Percentiles rank a stretch among this genome's conserved stretches.
Conservation (phyloP, 371 early-diverging fungal species). For the Circinella umbellata region DNA sequence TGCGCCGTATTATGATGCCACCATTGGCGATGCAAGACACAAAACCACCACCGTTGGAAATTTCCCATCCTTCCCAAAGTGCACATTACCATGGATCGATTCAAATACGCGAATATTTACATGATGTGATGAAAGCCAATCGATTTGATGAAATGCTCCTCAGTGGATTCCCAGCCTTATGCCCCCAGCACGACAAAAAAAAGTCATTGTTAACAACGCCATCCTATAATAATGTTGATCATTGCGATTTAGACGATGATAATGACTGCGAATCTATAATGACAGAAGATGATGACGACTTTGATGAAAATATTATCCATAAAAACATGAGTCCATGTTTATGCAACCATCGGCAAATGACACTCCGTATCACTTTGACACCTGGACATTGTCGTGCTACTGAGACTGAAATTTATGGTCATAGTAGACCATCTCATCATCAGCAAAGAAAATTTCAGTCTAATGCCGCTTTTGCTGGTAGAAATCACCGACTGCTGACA, state of each 20-base stretch:
- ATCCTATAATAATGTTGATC: not conserved
- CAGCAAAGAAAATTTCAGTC: not conserved
- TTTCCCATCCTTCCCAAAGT: conserved; percentile 6
- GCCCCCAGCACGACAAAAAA: not conserved
- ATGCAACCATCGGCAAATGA: conserved; percentile 19
- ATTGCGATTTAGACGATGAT: conserved; percentile 4
- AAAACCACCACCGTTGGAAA: not conserved
- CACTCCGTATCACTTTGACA: conserved; percentile 36
- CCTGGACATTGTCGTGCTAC: conserved; percentile 36
- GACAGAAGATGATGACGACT: conserved; percentile 8
- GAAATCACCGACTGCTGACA: too few relatives aligned
- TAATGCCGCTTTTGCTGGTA: too few relatives aligned
- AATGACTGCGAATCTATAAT: not conserved
- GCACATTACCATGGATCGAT: conserved; percentile 27
- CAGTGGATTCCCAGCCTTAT: conserved; percentile 13
- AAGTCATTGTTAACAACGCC: not conserved
- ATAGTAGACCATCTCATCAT: not conserved
- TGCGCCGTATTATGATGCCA: not conserved
- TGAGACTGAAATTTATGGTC: conserved; percentile 33
- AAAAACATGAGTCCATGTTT: conserved; percentile 4
- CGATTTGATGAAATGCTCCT: conserved; percentile 20
- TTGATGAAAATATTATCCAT: not conserved
- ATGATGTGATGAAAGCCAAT: conserved; percentile 15
- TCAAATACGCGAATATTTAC: conserved; percentile 26
- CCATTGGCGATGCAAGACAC: not conserved